These are phyloP conservation scores for Conringia planisiliqua DNA, from an alignment of 345 rosid species.

Conservation along the genomic window DNA sequence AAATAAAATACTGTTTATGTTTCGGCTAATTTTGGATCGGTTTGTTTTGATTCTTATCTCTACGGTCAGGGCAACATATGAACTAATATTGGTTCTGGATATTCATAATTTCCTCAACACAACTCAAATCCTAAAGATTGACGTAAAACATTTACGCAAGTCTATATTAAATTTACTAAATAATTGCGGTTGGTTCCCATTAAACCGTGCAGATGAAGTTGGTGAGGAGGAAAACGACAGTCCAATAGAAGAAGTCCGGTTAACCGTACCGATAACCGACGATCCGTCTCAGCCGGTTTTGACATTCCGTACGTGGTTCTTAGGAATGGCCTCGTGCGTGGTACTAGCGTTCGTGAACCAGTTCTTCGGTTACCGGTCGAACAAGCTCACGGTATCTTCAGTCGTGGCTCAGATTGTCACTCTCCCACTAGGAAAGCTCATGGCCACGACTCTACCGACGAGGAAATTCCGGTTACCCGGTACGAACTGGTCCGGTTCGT, in stretches of 20 bases:
- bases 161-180: not conserved
- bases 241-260: constrained; percentile 64
- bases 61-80: too few relatives aligned
- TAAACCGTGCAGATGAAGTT: constrained; percentile 15
- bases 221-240: constrained; percentile 37
- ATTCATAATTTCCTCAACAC: not conserved
- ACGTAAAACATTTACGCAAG: not conserved
- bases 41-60: not conserved
- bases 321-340: constrained; percentile 41
- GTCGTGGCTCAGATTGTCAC: constrained; percentile 47
- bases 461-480: constrained; percentile 26
- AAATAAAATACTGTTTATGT: constrained; percentile 1
- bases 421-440: constrained; percentile 45
- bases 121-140: not conserved
- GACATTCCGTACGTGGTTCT: constrained; percentile 56
- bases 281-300: constrained; percentile 42
- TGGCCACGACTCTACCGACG: constrained; percentile 50
- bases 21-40: not conserved
- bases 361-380: constrained; percentile 45
- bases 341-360: constrained; percentile 49
- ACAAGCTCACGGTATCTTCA: constrained; percentile 34
- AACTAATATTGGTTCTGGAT: too few relatives aligned
- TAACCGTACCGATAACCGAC: constrained; percentile 50
- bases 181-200: not conserved
- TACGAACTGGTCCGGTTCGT: constrained; percentile 35